Evolutionary conservation across 2,329 filamentous ascomycete genomes (phyloP), one percentile per base, ranked within the genome.

Genomic region (Colletotrichum plurivorum): DNA sequence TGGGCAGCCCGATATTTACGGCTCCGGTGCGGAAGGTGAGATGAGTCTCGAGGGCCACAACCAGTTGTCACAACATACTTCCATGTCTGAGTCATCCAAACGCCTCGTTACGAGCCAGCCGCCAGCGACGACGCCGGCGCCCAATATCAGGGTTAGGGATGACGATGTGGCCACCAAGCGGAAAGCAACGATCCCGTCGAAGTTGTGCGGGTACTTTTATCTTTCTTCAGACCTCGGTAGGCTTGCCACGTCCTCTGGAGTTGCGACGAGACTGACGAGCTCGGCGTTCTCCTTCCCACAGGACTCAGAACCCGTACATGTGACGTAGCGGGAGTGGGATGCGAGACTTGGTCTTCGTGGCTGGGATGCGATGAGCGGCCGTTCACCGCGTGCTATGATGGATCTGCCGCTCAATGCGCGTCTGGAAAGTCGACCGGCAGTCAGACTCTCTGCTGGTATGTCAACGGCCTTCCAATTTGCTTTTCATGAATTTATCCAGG

Each of bases 151-250:
- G n/a, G 12, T 49, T 27, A 36, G 27, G 31, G 18, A 31, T 18
- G 15, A 31, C 18, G 15, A 20, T 43, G 20, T 27, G 20, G 13
- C 16, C 31, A 25, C 22, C 15, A 1, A 27, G 54, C 13, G 15
- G 10, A 41, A 46, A 2, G 51, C 53, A n/a, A 27, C 39, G 8
- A 51, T 62, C 12, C 93, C 92, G 64, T 85, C 92, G 62, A 91
- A 89, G 70, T 95, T 93, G 36, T 69, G 66, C 41, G 66, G 66
- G 7, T 69, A 55, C 54, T 69, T 49, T 25, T 66, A 7, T 4
- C 49, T 51, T 9, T 39, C 48, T 16, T 22, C 10, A 39, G 62
- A 69, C 2, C 36, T 52, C 9, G 39, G 59, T 62, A 13, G 27
- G 49, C 13, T 22, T 20, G 10, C 12, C 7, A 4, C 12, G 10